Percentiles rank a stretch among this genome's conserved stretches.
These are phyloP conservation scores for Rehmannia glutinosa DNA, from an alignment of 257 asterid species.

Conservation along the genomic window DNA sequence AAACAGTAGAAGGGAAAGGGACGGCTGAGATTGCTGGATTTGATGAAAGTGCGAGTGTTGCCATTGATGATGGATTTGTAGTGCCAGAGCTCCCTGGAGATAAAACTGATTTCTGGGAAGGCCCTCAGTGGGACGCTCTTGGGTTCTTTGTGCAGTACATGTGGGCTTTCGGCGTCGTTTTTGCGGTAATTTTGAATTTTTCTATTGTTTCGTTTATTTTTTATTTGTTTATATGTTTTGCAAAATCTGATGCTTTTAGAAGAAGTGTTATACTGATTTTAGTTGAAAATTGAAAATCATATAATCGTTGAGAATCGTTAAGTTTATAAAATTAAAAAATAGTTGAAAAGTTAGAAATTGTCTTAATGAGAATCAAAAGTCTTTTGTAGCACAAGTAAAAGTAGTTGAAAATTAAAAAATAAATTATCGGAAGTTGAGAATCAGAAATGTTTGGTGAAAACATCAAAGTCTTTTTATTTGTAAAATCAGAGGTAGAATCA, in stretches of 20 bases:
- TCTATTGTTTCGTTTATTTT: background rate
- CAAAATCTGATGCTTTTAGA: too few relatives aligned
- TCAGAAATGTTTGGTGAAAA: too few relatives aligned
- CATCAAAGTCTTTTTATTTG: too few relatives aligned
- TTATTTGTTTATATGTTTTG: background rate
- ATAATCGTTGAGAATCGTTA: too few relatives aligned
- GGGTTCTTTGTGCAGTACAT: constrained; percentile 87
- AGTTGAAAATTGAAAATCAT: too few relatives aligned
- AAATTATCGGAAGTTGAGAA: too few relatives aligned
- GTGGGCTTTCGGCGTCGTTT: constrained; percentile 93
- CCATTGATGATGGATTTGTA: constrained; percentile 55
- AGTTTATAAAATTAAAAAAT: too few relatives aligned
- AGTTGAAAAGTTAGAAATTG: too few relatives aligned
- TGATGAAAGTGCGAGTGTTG: background rate
- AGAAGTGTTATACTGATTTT: background rate
- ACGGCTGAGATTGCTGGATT: constrained; percentile 17
- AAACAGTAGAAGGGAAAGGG: constrained; percentile 17
- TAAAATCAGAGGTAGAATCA: too few relatives aligned
- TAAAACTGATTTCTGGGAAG: constrained; percentile 75
- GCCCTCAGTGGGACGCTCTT: constrained; percentile 81
- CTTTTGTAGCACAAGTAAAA: too few relatives aligned
- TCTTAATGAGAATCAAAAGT: too few relatives aligned
- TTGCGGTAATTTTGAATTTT: constrained; percentile 51
- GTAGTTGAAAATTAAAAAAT: too few relatives aligned
- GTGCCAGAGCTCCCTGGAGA: constrained; percentile 82